Conservation (phyloP, 192 early-diverging fungal species). For the Tieghemiomyces parasiticus region DNA sequence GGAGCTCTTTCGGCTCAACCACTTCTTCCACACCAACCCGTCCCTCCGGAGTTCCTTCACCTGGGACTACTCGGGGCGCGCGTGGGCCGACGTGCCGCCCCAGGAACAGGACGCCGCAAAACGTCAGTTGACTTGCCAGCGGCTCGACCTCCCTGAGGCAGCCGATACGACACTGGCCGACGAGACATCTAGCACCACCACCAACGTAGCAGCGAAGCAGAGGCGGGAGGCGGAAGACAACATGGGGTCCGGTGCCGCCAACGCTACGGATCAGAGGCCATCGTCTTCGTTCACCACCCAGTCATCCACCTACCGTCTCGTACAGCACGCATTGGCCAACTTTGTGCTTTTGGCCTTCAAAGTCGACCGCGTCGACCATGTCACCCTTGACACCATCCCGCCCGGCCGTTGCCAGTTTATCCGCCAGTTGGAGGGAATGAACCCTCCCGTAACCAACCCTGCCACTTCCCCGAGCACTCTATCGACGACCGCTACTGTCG, state of each 20-base stretch:
- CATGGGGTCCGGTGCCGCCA: too few species aligned
- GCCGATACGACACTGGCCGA: neutral
- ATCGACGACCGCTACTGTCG: too few species aligned
- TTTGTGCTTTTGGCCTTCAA: neutral
- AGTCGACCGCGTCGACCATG: neutral
- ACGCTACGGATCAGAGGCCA: neutral
- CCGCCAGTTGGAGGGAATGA: too few species aligned
- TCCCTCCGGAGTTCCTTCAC: neutral
- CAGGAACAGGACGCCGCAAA: neutral
- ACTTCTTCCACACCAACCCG: neutral
- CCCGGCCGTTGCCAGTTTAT: too few species aligned
- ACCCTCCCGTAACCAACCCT: too few species aligned
- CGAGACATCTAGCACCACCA: too few species aligned
- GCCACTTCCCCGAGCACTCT: too few species aligned
- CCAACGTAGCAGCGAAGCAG: too few species aligned
- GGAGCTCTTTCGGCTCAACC: slow-evolving; percentile 2
- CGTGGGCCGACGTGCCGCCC: neutral
- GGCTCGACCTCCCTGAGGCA: neutral
- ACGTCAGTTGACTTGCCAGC: neutral
- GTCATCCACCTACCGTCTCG: neutral
- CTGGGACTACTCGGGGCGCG: neutral
- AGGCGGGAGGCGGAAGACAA: too few species aligned
- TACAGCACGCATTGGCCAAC: neutral
- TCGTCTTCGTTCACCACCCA: neutral
- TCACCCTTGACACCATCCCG: too few species aligned